These are phyloP conservation scores for Cytospora paraplurivora DNA, from an alignment of 2,329 filamentous ascomycete genomes.

Conservation along the genomic window DNA sequence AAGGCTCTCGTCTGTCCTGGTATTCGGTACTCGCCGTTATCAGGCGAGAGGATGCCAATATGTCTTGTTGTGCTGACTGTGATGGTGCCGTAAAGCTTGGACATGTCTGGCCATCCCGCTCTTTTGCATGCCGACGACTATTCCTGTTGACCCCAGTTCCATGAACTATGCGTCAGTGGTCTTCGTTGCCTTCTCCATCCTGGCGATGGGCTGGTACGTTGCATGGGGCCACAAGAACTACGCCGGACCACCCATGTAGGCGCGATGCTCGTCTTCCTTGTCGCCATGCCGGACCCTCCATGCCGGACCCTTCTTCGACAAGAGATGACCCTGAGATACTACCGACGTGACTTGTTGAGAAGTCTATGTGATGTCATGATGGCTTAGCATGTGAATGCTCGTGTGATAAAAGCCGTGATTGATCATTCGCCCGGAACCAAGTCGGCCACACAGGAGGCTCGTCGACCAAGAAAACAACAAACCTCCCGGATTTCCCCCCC, in stretches of 20 bases:
- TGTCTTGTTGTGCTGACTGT: conserved; percentile 34
- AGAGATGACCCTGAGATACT: conserved; percentile 11
- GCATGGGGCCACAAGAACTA: conserved; percentile 72
- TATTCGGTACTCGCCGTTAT: neutral
- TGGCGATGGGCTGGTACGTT: conserved; percentile 68
- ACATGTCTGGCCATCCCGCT: conserved; percentile 68
- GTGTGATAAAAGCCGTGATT: conserved; percentile 16
- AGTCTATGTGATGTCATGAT: conserved; percentile 20
- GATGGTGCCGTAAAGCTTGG: conserved; percentile 53
- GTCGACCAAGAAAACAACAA: conserved; percentile 3
- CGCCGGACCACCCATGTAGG: conserved; percentile 54
- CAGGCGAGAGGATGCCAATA: conserved; percentile 1
- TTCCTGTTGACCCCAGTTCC: conserved; percentile 59
- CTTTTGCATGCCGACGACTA: conserved; percentile 70
- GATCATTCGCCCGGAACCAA: conserved; percentile 21
- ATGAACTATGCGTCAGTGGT: conserved; percentile 78
- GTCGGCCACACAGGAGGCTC: conserved; percentile 1
- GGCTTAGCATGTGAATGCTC: conserved; percentile 23
- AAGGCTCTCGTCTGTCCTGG: neutral
- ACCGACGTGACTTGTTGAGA: conserved; percentile 22
- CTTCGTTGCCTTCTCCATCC: conserved; percentile 65
- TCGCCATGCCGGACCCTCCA: conserved; percentile 5
- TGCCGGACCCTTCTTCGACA: conserved; percentile 5
- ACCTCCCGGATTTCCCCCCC: neutral
- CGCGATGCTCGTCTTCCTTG: conserved; percentile 9